These are phyloP conservation scores for Globisporangium apiculatum DNA, from an alignment of 352 stramenopile genomes.

Conservation along the genomic window DNA sequence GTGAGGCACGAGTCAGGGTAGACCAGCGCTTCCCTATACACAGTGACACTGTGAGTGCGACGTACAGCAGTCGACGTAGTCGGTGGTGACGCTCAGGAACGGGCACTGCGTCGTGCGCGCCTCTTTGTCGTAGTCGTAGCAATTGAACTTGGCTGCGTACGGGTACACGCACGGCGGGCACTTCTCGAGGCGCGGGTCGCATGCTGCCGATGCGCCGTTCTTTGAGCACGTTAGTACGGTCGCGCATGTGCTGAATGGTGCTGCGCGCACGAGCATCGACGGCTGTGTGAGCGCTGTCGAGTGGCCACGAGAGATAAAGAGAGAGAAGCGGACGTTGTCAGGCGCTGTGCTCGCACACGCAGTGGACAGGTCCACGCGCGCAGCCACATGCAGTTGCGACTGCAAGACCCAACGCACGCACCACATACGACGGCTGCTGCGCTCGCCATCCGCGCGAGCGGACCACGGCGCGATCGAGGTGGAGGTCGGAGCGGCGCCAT, in stretches of 20 bases:
- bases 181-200: slow-evolving; percentile 6
- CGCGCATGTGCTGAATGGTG: slow-evolving; percentile 6
- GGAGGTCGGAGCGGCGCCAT: neutral
- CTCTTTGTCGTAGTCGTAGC: slow-evolving; percentile 54
- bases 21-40: neutral
- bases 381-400: neutral
- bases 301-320: neutral
- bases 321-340: neutral
- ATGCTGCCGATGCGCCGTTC: slow-evolving; percentile 1
- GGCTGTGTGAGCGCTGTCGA: neutral
- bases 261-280: neutral
- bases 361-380: neutral
- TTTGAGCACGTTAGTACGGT: slow-evolving; percentile 7
- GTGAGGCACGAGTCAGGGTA: neutral
- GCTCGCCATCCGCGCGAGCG: slow-evolving; percentile 1
- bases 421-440: neutral
- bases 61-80: slow-evolving; percentile 67
- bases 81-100: slow-evolving; percentile 35
- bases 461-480: neutral
- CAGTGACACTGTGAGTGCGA: slow-evolving; percentile 2
- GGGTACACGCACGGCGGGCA: slow-evolving; percentile 66
- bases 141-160: slow-evolving; percentile 39
- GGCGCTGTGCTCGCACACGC: neutral
- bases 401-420: neutral
- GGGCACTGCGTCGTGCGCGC: slow-evolving; percentile 38